A percentile compares a stretch with the other conserved stretches of the same genome.
These are phyloP conservation scores for Trichoderma sp. DNA, from an alignment of 2,329 filamentous ascomycete genomes.

Conservation along the genomic window DNA sequence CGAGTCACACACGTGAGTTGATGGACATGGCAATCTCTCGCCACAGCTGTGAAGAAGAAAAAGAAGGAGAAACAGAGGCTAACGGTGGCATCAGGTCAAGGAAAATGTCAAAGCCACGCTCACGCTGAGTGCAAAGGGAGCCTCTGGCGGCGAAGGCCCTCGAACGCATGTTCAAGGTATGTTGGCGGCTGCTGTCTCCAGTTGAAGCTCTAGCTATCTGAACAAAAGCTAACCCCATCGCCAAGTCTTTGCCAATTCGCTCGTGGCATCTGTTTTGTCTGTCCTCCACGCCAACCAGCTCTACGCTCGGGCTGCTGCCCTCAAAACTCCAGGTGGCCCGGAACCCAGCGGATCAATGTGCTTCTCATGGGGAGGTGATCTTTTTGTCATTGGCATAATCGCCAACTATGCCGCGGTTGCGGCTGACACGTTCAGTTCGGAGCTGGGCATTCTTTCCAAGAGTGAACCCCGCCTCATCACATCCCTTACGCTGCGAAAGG, in stretches of 20 bases:
- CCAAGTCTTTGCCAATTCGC: constrained; percentile 80
- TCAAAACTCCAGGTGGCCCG: constrained; percentile 40
- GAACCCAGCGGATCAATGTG: constrained; percentile 52
- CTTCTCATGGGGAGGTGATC: constrained; percentile 64
- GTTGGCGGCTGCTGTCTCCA: background rate
- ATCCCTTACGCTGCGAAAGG: constrained; percentile 71
- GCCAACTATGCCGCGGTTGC: constrained; percentile 89
- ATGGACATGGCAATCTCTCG: background rate
- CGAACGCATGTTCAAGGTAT: constrained; percentile 79
- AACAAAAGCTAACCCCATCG: background rate
- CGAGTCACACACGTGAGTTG: constrained; percentile 73
- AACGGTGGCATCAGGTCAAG: constrained; percentile 65
- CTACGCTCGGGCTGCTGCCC: constrained; percentile 49
- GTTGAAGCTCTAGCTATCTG: background rate
- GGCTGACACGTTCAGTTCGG: constrained; percentile 92
- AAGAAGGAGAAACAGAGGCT: constrained; percentile 30
- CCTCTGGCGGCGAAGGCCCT: constrained; percentile 76
- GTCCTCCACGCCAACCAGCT: constrained; percentile 66
- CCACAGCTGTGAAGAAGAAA: background rate
- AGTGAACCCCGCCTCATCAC: constrained; percentile 83
- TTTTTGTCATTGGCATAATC: constrained; percentile 67
- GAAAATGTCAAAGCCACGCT: constrained; percentile 81
- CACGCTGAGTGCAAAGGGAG: constrained; percentile 76
- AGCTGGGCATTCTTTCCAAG: constrained; percentile 86
- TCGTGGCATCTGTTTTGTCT: constrained; percentile 69